Base-by-base conservation (phyloP, 2,329 filamentous ascomycete species). In the Fusarium keratoplasticum region DNA sequence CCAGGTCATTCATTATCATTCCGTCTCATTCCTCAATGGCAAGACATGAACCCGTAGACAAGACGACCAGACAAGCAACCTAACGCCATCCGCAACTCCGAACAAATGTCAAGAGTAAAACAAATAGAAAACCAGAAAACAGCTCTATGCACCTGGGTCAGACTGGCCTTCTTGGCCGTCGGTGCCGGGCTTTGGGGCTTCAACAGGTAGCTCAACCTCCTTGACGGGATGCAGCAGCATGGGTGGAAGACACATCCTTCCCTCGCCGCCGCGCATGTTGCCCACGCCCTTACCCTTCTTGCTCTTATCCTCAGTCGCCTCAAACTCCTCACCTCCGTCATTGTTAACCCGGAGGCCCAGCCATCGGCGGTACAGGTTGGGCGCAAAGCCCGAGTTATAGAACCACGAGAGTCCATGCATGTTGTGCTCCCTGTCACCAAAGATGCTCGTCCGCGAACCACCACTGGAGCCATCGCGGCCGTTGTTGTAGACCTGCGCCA, bases 221-320 rank as follows among this genome's bases (percentile, higher is more conserved):
- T 98, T 98, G 62, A 98, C 89, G 0, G 95, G 95, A 87, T 98
- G 95, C 73, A 98, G 83, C 71, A 98, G 84, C 92, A 98, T 96
- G 1, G 93, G 94, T 9, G 95, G 95, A 44, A 98, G 84, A 83
- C 95, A 98, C 95, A 98, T 97, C 69, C 95, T 89, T 13, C 94
- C 94, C 82, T 95, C 93, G 18, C 92, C 91, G 57, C 91, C 89
- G 59, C 86, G 87, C 88, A 91, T 92, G 72, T 83, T 81, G 47
- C 83, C 82, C 8, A 89, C 86, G 40, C 81, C 83, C 27, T 81
- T 80, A 33, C 87, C 89, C 68, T 88, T 83, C 81, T 86, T 87
- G 78, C 82, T 87, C 77, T 82, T 77, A 67, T 90, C 88, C 35
- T 84, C 87, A 5, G 87, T 88, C 70, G 89, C 82, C 83, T 96